Percentiles rank a stretch among this genome's conserved stretches.
phyloP scores from a whole-genome alignment of 2,329 filamentous ascomycete genomes.

The Sporothrix pseudoabietina region DNA sequence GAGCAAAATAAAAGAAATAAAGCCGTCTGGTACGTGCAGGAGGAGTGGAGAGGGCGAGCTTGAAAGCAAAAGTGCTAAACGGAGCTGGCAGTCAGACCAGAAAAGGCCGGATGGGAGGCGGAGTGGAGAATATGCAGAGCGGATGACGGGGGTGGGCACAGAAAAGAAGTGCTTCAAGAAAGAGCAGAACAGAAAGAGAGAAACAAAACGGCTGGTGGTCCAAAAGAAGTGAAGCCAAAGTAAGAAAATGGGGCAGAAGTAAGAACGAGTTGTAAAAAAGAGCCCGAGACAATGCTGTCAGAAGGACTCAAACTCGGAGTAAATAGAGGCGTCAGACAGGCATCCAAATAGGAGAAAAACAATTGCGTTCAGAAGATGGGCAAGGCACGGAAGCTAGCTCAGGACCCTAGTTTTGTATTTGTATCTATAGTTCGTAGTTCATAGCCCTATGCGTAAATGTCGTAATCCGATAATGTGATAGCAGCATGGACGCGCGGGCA shows the following conservation, averaged over 20 bases:
- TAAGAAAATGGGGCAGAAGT: background rate
- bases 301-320: background rate
- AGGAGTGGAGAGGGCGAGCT: slow-evolving; percentile 6
- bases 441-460: slow-evolving; percentile 6
- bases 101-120: background rate
- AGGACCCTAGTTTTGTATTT: slow-evolving; percentile 22
- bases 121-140: slow-evolving; percentile 21
- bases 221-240: background rate
- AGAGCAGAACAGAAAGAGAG: background rate
- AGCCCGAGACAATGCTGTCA: background rate
- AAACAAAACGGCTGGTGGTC: background rate
- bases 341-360: background rate
- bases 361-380: background rate
- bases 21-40: background rate
- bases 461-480: slow-evolving; percentile 25
- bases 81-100: slow-evolving; percentile 13
- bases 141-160: slow-evolving; percentile 15
- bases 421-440: background rate
- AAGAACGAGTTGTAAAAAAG: background rate
- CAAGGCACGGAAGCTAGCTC: slow-evolving; percentile 19
- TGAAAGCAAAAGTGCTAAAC: background rate
- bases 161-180: background rate
- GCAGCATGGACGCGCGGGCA: slow-evolving; percentile 23
- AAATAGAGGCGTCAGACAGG: background rate
- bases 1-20: background rate